These are phyloP conservation scores for Albifimbria verrucaria DNA, from an alignment of 2,329 filamentous ascomycete genomes.

Conservation along the genomic window DNA sequence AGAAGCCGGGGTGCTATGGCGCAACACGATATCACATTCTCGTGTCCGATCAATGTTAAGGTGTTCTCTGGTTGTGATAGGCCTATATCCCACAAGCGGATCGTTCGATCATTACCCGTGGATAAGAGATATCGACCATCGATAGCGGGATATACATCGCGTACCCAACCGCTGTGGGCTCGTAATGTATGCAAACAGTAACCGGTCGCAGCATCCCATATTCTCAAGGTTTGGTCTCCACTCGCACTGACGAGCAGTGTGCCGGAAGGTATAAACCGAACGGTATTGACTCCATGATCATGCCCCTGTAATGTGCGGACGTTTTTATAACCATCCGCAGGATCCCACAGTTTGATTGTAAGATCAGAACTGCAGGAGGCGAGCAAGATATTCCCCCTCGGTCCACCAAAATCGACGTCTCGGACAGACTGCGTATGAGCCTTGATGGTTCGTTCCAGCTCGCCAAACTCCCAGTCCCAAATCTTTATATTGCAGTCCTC, in stretches of 20 bases:
- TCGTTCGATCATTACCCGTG: constrained; percentile 76
- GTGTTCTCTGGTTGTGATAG: constrained; percentile 64
- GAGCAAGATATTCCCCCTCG: constrained; percentile 48
- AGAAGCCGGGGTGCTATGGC: constrained; percentile 76
- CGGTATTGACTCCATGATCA: constrained; percentile 83
- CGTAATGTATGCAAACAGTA: constrained; percentile 84
- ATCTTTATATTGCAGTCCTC: constrained; percentile 95
- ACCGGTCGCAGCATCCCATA: constrained; percentile 90
- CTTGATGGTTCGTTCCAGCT: constrained; percentile 86
- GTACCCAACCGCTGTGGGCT: constrained; percentile 83
- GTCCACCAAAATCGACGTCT: constrained; percentile 87
- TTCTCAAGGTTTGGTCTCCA: constrained; percentile 75
- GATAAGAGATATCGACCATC: constrained; percentile 82
- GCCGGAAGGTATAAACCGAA: constrained; percentile 81
- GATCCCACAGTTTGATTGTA: constrained; percentile 94
- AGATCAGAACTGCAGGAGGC: constrained; percentile 71
- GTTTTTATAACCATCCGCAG: constrained; percentile 87
- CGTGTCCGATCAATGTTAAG: constrained; percentile 77
- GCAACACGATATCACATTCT: constrained; percentile 83
- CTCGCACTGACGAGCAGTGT: constrained; percentile 84
- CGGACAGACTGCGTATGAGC: constrained; percentile 86
- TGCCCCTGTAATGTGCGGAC: constrained; percentile 88
- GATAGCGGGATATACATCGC: constrained; percentile 76
- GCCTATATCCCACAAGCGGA: constrained; percentile 79
- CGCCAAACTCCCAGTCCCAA: constrained; percentile 94